Conservation (phyloP, 805 yeast genomes). For the Groenewaldozyma tartarivorans region DNA sequence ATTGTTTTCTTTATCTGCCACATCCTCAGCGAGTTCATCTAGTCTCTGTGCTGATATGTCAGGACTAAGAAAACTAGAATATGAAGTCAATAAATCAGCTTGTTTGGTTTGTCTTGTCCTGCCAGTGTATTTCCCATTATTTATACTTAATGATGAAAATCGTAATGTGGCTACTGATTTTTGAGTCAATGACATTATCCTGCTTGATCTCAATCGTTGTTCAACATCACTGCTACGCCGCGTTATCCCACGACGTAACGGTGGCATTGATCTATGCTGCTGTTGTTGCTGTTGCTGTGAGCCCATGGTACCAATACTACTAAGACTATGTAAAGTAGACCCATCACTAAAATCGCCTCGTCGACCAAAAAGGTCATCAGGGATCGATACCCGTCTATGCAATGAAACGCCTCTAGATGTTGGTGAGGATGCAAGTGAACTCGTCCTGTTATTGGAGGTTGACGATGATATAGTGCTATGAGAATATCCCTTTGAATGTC, state of each 20-base stretch:
- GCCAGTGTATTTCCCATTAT: not conserved
- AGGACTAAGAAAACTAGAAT: not conserved
- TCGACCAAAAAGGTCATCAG: not conserved
- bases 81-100: not conserved
- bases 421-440: not conserved
- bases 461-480: not conserved
- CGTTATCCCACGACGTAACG: conserved; percentile 2
- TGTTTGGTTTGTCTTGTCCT: not conserved
- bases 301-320: not conserved
- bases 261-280: not conserved
- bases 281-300: not conserved
- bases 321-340: too few species aligned
- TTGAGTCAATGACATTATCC: conserved; percentile 8
- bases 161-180: conserved; percentile 9
- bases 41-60: not conserved
- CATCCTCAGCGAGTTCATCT: too few species aligned
- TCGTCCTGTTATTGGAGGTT: not conserved
- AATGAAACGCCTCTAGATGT: not conserved
- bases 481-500: not conserved
- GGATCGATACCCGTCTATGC: not conserved
- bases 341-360: too few species aligned
- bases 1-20: not conserved
- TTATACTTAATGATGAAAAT: conserved; percentile 2
- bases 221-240: conserved; percentile 11
- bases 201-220: conserved; percentile 6